phyloP scores from a whole-genome alignment of 2,329 filamentous ascomycete species.

The Hymenoscyphus repandus region DNA sequence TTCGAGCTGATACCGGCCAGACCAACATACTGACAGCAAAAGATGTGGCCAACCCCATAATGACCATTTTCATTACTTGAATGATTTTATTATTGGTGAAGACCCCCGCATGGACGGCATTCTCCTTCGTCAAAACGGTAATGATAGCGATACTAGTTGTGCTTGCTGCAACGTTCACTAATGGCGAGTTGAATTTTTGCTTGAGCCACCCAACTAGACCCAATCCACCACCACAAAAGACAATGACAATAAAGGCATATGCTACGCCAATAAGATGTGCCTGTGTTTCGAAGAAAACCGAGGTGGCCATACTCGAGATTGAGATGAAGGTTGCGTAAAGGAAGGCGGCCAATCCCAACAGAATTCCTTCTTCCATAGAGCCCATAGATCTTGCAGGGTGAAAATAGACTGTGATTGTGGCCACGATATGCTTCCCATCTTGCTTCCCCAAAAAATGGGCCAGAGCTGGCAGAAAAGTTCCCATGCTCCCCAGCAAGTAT shows the following conservation, averaged over 20 bases:
- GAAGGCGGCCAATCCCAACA: constrained; percentile 73
- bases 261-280: constrained; percentile 64
- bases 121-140: constrained; percentile 85
- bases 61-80: constrained; percentile 76
- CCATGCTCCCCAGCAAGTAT: constrained; percentile 80
- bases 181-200: constrained; percentile 68
- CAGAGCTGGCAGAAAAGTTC: constrained; percentile 73
- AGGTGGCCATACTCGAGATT: constrained; percentile 82
- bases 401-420: constrained; percentile 92
- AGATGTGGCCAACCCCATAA: constrained; percentile 69
- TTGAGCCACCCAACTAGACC: constrained; percentile 88
- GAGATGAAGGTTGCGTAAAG: constrained; percentile 72
- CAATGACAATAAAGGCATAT: constrained; percentile 70
- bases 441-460: constrained; percentile 71
- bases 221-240: constrained; percentile 82
- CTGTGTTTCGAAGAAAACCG: constrained; percentile 68
- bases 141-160: constrained; percentile 85
- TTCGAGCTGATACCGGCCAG: constrained; percentile 72
- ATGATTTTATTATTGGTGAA: constrained; percentile 78
- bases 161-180: constrained; percentile 81
- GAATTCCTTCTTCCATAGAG: constrained; percentile 81
- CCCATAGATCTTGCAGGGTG: constrained; percentile 82
- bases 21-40: constrained; percentile 72
- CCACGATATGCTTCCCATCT: constrained; percentile 90
- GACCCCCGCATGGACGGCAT: constrained; percentile 73